Conservation (phyloP, 202 grass and related monocot species). For the Hordeum pubiflorum region DNA sequence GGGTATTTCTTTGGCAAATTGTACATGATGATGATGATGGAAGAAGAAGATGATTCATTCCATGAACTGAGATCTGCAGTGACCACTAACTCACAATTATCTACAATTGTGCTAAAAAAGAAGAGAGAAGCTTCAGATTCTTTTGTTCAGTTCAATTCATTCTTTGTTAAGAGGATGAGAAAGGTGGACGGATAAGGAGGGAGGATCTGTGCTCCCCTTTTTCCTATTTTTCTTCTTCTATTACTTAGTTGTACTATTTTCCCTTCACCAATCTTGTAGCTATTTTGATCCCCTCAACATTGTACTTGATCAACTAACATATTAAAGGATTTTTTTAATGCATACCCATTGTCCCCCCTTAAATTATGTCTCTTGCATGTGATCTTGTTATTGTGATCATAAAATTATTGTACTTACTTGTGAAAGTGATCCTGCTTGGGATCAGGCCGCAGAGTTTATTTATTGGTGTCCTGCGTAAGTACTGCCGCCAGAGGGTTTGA, state of each 20-base stretch:
- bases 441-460: conserved; percentile 27
- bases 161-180: conserved; percentile 53
- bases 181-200: conserved; percentile 50
- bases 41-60: conserved; percentile 50
- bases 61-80: conserved; percentile 63
- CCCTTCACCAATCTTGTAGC: conserved; percentile 43
- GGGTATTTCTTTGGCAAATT: conserved; percentile 69
- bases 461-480: conserved; percentile 21
- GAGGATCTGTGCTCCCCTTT: conserved; percentile 40
- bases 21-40: conserved; percentile 65
- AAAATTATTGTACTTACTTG: background rate
- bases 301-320: conserved; percentile 52
- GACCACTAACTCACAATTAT: conserved; percentile 43
- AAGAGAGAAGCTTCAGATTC: conserved; percentile 46
- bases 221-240: conserved; percentile 16
- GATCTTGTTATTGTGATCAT: conserved; percentile 24
- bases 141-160: conserved; percentile 64
- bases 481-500: conserved; percentile 23
- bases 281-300: conserved; percentile 24
- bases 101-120: conserved; percentile 29
- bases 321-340: conserved; percentile 23
- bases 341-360: background rate
- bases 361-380: conserved; percentile 31
- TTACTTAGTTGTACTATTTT: conserved; percentile 35
- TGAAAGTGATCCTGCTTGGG: conserved; percentile 31